These are phyloP conservation scores for Rutstroemia sp. DNA, from an alignment of 2,329 filamentous ascomycete species.

Conservation along the genomic window DNA sequence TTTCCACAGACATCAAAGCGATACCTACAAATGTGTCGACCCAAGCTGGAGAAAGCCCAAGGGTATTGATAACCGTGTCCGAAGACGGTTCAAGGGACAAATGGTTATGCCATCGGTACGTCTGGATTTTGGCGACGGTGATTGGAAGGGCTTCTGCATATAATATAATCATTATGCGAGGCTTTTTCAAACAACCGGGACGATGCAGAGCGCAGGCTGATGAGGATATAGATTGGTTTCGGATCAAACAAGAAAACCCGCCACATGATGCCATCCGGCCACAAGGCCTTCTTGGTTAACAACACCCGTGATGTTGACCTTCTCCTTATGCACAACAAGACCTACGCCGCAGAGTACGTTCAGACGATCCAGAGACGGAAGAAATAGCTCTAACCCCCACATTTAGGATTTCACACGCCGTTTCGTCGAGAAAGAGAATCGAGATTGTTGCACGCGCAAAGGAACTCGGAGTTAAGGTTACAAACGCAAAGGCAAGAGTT, in stretches of 20 bases:
- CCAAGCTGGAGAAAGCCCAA: slow-evolving; percentile 98
- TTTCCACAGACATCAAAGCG: slow-evolving; percentile 97
- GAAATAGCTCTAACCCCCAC: slow-evolving; percentile 8
- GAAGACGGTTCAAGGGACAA: slow-evolving; percentile 94
- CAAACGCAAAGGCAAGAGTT: slow-evolving; percentile 98
- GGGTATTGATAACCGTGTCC: slow-evolving; percentile 98
- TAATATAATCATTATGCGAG: neutral
- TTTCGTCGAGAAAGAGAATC: slow-evolving; percentile 97
- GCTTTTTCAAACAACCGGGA: neutral
- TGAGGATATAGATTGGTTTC: slow-evolving; percentile 73
- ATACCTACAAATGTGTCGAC: slow-evolving; percentile 89
- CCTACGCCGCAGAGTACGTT: slow-evolving; percentile 93
- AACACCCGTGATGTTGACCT: slow-evolving; percentile 95
- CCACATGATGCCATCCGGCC: slow-evolving; percentile 97
- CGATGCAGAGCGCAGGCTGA: slow-evolving; percentile 17
- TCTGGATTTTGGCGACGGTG: slow-evolving; percentile 25
- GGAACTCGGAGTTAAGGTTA: slow-evolving; percentile 98
- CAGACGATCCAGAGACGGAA: neutral
- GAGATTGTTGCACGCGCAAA: slow-evolving; percentile 96
- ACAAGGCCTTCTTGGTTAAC: slow-evolving; percentile 99
- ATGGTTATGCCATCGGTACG: slow-evolving; percentile 97
- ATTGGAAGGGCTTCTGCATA: neutral
- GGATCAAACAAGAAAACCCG: slow-evolving; percentile 99
- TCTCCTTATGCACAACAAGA: slow-evolving; percentile 99
- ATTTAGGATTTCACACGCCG: slow-evolving; percentile 86